Conservation (phyloP, 2,329 filamentous ascomycete genomes). For the Aspergillus pseudonomiae region DNA sequence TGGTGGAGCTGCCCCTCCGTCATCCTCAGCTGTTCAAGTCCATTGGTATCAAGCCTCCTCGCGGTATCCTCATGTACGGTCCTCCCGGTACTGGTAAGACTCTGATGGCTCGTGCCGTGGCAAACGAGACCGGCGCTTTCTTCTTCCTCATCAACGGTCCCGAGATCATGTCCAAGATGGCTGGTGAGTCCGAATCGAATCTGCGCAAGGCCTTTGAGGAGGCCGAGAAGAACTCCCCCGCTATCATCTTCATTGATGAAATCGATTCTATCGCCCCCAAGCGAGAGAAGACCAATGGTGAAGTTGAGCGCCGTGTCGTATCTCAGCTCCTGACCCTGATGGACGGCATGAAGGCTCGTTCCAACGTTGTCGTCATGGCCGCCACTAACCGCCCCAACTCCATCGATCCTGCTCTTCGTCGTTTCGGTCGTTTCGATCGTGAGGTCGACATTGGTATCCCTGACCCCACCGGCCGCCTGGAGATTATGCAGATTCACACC, state of each 20-base stretch:
- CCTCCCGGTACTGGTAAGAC: constrained; percentile 99
- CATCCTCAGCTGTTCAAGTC: constrained; percentile 99
- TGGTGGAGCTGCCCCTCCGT: constrained; percentile 94
- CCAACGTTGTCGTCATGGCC: constrained; percentile 98
- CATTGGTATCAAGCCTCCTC: constrained; percentile 98
- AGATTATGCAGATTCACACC: constrained; percentile 99
- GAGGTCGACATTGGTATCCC: constrained; percentile 98
- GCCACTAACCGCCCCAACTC: constrained; percentile 99
- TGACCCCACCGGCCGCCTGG: constrained; percentile 95
- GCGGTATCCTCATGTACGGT: constrained; percentile 94
- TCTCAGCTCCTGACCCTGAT: constrained; percentile 96
- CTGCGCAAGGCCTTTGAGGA: constrained; percentile 99
- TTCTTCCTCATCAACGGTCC: constrained; percentile 99
- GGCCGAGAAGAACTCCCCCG: constrained; percentile 98
- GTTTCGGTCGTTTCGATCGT: constrained; percentile 98
- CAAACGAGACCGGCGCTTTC: constrained; percentile 98
- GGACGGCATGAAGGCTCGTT: constrained; percentile 99
- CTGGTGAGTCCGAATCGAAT: constrained; percentile 98
- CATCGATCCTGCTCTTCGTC: constrained; percentile 94
- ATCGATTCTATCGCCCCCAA: constrained; percentile 99
- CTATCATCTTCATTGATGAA: constrained; percentile 99
- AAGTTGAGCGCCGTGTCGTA: constrained; percentile 97
- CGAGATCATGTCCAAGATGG: constrained; percentile 99
- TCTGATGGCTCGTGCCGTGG: constrained; percentile 96
- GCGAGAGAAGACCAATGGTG: constrained; percentile 99